Evolutionary conservation across 805 yeast genomes (phyloP).

Genomic region (Suhomyces xylopsoci): DNA sequence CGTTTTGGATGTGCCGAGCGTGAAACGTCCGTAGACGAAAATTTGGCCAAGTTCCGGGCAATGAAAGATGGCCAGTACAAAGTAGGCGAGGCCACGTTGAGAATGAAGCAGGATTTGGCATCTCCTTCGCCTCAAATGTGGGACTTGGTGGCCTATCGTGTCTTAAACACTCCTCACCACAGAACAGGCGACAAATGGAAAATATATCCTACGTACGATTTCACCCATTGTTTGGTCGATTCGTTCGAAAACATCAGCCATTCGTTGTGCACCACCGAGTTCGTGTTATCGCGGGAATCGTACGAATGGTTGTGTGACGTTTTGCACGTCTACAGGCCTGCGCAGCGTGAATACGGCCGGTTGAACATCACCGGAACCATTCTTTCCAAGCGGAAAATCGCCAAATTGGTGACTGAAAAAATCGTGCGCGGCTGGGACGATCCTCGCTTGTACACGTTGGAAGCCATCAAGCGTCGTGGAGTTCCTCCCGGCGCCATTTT

Average conservation of each 20-base stretch:
- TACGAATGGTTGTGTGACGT: conserved; percentile 99
- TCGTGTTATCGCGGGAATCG: conserved; percentile 85
- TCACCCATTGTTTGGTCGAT: conserved; percentile 98
- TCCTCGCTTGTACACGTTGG: conserved; percentile 93
- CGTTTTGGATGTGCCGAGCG: conserved; percentile 83
- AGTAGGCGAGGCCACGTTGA: conserved; percentile 89
- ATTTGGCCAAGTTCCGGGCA: conserved; percentile 74
- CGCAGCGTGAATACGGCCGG: conserved; percentile 98
- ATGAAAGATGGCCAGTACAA: conserved; percentile 89
- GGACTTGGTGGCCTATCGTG: conserved; percentile 98
- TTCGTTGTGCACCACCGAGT: conserved; percentile 95
- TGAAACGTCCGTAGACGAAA: conserved; percentile 64
- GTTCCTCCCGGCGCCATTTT: conserved; percentile 98
- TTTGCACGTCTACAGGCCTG: conserved; percentile 93
- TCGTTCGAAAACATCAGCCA: conserved; percentile 94
- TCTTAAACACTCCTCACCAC: conserved; percentile 87
- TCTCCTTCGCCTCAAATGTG: conserved; percentile 99
- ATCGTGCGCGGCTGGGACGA: conserved; percentile 97
- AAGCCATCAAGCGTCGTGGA: conserved; percentile 94
- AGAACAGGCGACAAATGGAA: conserved; percentile 98
- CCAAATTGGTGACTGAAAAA: conserved; percentile 78
- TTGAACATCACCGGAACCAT: conserved; percentile 92
- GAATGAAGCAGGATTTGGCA: conserved; percentile 91
- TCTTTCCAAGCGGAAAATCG: conserved; percentile 92
- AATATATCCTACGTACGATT: conserved; percentile 97